Base-by-base conservation (phyloP, 2,329 filamentous ascomycete genomes). In the Thermothelomyces thermophilus region DNA sequence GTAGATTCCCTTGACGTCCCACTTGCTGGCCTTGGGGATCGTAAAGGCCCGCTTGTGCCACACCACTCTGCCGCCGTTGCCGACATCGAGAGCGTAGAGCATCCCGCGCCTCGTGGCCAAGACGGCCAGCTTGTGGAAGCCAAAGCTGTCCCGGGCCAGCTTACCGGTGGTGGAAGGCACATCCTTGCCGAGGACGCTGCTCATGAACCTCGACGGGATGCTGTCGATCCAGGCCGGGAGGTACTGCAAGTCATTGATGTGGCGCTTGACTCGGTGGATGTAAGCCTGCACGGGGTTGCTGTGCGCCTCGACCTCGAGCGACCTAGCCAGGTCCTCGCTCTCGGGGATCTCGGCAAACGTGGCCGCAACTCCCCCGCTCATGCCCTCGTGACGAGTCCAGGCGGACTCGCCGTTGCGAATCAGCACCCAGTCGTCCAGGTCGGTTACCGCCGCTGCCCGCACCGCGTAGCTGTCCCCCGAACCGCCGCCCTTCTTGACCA, bases 251-350 rank as follows among this genome's bases (percentile, higher is more conserved):
- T 96, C 93, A 40, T 80, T 74, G 13, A 89, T 61, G 63, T 98
- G 93, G 40, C 93, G 86, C 56, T 79, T 85, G 13, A 95, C 75
- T 13, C 93, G 85, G 68, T 96, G 90, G 24, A 91, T 70, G 62
- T 95, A 98, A n/a, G 93, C 93, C 10, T 79, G 74, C 5, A 87
- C 62, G 3, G 87, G 75, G 63, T 86, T 95, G 62, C 84, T 86
- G 63, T 95, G 86, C 3, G 87, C 86, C 68, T 98, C 91, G 20
- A 87, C 80, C 58, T 95, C 86, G 7, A 97, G 74, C 26, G 89
- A 87, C 64, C 87, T 84, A 5, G 83, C 89, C 42, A 96, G 73
- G 45, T 82, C 77, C 63, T 90, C 86, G 14, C 79, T 78, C 57
- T 84, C 81, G 11, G 84, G 83, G 5, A 88, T 77, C 43, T 91